phyloP scores from a whole-genome alignment of 352 stramenopile species.

The Phytopythium mirpurense region DNA sequence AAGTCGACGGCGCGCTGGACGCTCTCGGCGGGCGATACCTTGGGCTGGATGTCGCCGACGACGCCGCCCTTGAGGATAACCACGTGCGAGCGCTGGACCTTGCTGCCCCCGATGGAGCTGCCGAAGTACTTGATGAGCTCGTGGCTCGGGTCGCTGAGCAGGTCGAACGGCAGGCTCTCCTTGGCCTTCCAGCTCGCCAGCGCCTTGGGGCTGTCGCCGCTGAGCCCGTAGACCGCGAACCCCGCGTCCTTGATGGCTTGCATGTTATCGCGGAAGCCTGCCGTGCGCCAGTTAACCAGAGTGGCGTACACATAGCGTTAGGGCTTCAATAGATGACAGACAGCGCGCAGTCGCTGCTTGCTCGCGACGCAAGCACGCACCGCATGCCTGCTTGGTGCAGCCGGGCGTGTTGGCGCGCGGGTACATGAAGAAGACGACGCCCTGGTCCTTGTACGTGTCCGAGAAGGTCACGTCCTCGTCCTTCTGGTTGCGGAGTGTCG shows the following conservation, averaged over 20 bases:
- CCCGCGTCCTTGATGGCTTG: constrained; percentile 76
- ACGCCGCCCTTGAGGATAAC: constrained; percentile 75
- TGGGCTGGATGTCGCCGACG: constrained; percentile 71
- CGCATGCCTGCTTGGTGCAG: constrained; percentile 86
- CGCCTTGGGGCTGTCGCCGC: constrained; percentile 64
- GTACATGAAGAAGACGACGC: constrained; percentile 89
- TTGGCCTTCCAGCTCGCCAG: constrained; percentile 79
- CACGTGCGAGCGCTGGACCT: constrained; percentile 83
- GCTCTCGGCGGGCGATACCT: constrained; percentile 73
- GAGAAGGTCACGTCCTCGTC: constrained; percentile 43
- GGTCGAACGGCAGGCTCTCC: constrained; percentile 69
- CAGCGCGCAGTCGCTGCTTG: too few relatives aligned
- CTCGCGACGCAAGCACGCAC: constrained; percentile 29
- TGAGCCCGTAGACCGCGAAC: constrained; percentile 78
- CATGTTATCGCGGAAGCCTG: constrained; percentile 83
- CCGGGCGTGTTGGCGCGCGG: constrained; percentile 80
- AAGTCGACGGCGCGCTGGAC: constrained; percentile 72
- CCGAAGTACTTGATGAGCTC: constrained; percentile 86
- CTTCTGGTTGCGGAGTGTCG: constrained; percentile 74
- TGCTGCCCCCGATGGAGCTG: constrained; percentile 68
- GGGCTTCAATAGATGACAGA: not conserved
- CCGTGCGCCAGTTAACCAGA: too few relatives aligned
- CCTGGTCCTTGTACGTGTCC: constrained; percentile 71
- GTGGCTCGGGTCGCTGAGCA: constrained; percentile 78
- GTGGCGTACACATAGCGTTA: not conserved